These are phyloP conservation scores for Vitis amurensis DNA, from an alignment of 164 flowering plant species.

Conservation along the genomic window DNA sequence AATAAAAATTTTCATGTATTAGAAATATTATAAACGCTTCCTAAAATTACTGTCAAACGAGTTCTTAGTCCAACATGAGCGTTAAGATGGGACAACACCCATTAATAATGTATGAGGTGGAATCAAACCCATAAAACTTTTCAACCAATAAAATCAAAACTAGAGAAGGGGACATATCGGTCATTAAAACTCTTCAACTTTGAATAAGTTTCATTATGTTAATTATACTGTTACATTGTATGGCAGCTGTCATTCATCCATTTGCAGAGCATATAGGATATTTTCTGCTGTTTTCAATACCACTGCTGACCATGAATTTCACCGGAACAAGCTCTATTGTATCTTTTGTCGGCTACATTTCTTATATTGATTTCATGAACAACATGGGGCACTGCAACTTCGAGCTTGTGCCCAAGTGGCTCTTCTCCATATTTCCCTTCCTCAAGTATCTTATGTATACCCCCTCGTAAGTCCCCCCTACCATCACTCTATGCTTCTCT, in stretches of 20 bases:
- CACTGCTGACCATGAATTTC: conserved; percentile 9
- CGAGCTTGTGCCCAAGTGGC: conserved; percentile 30
- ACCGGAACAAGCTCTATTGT: conserved; percentile 14
- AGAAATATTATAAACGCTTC: too few relatives aligned
- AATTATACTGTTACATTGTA: not conserved
- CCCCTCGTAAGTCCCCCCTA: conserved; percentile 15
- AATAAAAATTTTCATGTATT: too few relatives aligned
- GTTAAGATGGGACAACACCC: too few relatives aligned
- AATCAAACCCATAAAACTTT: too few relatives aligned
- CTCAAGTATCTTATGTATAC: conserved; percentile 8
- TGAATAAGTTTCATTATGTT: not conserved
- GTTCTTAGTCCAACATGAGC: too few relatives aligned
- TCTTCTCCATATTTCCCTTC: conserved; percentile 18
- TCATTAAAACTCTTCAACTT: too few relatives aligned
- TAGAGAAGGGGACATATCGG: too few relatives aligned
- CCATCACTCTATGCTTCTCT: not conserved
- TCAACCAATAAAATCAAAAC: too few relatives aligned
- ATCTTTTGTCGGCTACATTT: conserved; percentile 19
- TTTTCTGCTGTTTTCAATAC: conserved; percentile 28
- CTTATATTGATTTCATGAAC: conserved; percentile 30
- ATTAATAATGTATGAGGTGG: too few relatives aligned
- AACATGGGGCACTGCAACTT: conserved; percentile 45
- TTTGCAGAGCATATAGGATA: conserved; percentile 37
- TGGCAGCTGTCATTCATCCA: conserved; percentile 26
- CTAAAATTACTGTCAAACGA: too few relatives aligned